A percentile compares a stretch with the other conserved stretches of the same genome.
Conservation (phyloP, 768 basidiomycete species). For the Psilocybe tampanensis region DNA sequence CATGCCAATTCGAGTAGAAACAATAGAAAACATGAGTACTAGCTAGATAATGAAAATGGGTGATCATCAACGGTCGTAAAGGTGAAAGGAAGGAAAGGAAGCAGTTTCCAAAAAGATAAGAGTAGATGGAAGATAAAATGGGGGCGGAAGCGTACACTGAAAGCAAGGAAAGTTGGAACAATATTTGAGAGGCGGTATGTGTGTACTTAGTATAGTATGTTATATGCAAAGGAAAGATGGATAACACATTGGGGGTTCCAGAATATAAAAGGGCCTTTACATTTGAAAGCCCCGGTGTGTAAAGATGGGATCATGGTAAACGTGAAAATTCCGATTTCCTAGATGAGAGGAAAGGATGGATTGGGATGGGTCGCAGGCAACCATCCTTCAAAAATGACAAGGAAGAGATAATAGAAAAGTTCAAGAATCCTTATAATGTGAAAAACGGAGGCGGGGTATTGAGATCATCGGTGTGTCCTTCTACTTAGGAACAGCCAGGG, state of each 20-base stretch:
- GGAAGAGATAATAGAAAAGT: neutral
- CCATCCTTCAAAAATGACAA: neutral
- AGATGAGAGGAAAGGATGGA: neutral
- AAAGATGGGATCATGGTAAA: neutral
- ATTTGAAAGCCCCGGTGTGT: too few species aligned
- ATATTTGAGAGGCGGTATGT: neutral
- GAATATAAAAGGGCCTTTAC: too few species aligned
- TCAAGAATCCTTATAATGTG: neutral
- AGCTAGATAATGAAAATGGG: neutral
- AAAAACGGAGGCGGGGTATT: neutral
- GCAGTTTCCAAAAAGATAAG: neutral
- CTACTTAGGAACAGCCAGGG: constrained; percentile 32
- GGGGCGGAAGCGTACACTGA: neutral
- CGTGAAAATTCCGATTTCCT: neutral
- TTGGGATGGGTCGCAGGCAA: too few species aligned
- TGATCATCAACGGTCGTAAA: constrained; percentile 27
- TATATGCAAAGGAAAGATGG: constrained; percentile 5
- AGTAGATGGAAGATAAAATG: neutral
- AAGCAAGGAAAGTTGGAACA: neutral
- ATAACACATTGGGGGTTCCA: too few species aligned
- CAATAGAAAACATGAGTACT: neutral
- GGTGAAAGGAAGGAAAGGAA: constrained; percentile 1
- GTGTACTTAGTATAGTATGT: constrained; percentile 6
- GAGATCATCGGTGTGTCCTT: neutral
- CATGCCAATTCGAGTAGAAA: neutral